Evolutionary conservation across 768 basidiomycete genomes (phyloP), one percentile per base, ranked within the genome.

Genomic region (Xerocomellus amylosporus): DNA sequence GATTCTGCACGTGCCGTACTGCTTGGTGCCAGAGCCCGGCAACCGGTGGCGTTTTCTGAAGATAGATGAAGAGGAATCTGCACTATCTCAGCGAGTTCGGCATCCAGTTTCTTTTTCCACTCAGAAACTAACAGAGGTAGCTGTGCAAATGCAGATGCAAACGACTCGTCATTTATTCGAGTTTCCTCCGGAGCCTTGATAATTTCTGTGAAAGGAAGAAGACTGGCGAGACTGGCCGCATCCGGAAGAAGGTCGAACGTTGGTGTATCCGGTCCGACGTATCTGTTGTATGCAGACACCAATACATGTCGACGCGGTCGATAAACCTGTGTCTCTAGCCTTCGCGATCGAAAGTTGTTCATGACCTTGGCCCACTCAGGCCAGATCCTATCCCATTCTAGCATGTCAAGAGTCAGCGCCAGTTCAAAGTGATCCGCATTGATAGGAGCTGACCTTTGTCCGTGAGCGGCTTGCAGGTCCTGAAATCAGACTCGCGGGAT

Each of bases 341-440:
- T n/a, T 31, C 8, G 19, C 24, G n/a, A 33, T 33, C 57, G 47
- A 34, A 49, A 26, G 3, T 28, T 4, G 10, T 43, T 9, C 60
- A 61, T 55, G 22, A 44, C 30, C 14, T 38, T 15, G 19, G 28
- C 8, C 43, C 58, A 56, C 30, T n/a, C 22, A 8, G 54, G 53
- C 39, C 31, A 40, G 2, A 56, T 42, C 20, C 14, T 42, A 17
- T 40, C 17, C 60, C 58, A 61, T 49, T 53, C 58, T 60, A 46
- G 0, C 4, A 8, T 0, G 5, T 26, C 24, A 10, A 31, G 4
- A 13, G n/a, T 52, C 30, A 53, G 24, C 12, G 0, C 30, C 4
- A 42, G 17, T 34, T 14, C 24, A 3, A 17, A 40, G 8, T 15
- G 1, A 5, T 28, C 3, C 26, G 2, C 15, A n/a, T 14, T 26